Percentiles rank a stretch among this genome's conserved stretches.
These are phyloP conservation scores for Colletotrichum camelliae DNA, from an alignment of 2,329 filamentous ascomycete genomes.

Conservation along the genomic window DNA sequence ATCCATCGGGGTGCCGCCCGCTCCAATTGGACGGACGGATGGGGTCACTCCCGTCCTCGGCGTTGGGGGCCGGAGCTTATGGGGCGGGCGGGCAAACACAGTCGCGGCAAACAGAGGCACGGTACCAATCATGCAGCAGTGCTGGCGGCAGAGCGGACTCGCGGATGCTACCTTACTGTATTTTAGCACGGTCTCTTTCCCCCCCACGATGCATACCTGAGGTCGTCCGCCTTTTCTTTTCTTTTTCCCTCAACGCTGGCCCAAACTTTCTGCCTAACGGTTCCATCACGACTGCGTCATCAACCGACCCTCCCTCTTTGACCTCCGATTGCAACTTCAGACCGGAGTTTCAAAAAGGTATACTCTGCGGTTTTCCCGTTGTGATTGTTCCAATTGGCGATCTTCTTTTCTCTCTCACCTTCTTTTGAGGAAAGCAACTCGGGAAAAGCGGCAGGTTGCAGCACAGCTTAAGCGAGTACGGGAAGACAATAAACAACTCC, in stretches of 20 bases:
- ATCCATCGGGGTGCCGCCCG: not conserved
- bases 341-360: not conserved
- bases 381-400: not conserved
- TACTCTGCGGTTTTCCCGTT: not conserved
- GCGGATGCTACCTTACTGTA: not conserved
- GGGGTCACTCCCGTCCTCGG: not conserved
- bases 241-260: not conserved
- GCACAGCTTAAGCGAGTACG: not conserved
- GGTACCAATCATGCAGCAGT: not conserved
- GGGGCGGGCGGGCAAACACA: not conserved
- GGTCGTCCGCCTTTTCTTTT: not conserved
- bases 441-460: not conserved
- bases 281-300: conserved; percentile 19
- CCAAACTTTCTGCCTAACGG: conserved; percentile 12
- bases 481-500: not conserved
- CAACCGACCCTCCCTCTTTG: not conserved
- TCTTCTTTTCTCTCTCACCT: not conserved
- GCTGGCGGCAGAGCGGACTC: not conserved
- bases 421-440: not conserved
- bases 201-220: not conserved
- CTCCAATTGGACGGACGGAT: not conserved
- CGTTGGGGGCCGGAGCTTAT: not conserved
- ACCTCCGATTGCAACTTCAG: not conserved
- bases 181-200: not conserved
- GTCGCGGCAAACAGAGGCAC: not conserved